These are phyloP conservation scores for Ophiostoma piceae DNA, from an alignment of 2,329 filamentous ascomycete genomes.

Conservation along the genomic window DNA sequence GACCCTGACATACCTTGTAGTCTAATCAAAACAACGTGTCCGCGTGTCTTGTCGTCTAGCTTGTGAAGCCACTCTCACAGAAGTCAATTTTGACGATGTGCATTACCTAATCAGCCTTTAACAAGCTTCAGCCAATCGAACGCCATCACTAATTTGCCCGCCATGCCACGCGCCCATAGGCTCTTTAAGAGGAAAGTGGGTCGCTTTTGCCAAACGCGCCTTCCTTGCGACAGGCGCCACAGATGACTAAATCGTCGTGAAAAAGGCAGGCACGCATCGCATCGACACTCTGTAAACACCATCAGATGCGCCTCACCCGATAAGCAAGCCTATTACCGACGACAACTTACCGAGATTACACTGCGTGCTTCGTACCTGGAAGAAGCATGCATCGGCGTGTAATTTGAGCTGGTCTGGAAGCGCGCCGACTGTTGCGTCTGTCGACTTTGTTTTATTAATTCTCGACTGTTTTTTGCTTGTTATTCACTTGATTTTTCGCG, in stretches of 20 bases:
- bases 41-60: neutral
- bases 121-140: neutral
- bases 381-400: conserved; percentile 3
- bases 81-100: conserved; percentile 13
- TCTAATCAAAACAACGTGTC: neutral
- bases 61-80: neutral
- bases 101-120: conserved; percentile 14
- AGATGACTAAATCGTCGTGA: neutral
- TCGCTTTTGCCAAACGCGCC: neutral
- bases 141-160: neutral
- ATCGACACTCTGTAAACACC: neutral
- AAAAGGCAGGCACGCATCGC: neutral
- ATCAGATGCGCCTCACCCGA: neutral
- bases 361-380: neutral
- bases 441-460: neutral
- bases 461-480: neutral
- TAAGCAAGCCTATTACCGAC: neutral
- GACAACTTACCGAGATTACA: neutral
- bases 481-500: neutral
- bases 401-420: neutral
- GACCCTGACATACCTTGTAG: neutral
- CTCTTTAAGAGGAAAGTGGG: neutral
- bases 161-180: neutral
- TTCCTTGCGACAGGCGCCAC: neutral
- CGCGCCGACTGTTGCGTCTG: neutral